Evolutionary conservation across 139 green algal species (phyloP).

Genomic region (Astrephomene gubernaculifera): DNA sequence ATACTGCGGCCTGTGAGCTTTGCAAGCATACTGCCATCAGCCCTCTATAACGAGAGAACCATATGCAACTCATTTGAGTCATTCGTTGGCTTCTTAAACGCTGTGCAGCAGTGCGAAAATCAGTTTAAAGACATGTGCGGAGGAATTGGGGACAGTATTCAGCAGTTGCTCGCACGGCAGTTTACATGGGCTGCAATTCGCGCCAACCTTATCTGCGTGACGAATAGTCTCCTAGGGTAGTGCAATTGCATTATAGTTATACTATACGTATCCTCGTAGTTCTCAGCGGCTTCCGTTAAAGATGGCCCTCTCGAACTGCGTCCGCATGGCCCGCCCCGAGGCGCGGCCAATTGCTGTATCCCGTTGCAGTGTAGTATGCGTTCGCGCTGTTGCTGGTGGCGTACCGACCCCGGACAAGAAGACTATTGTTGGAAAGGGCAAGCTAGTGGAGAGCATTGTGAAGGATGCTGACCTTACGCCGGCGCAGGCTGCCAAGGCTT

Average conservation of each 20-base stretch:
- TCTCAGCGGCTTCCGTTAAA: background rate
- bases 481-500: constrained; percentile 1
- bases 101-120: no score
- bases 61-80: no score
- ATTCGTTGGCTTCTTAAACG: no score
- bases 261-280: background rate
- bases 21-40: no score
- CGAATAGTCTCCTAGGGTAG: background rate
- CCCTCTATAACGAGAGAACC: no score
- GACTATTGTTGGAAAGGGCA: background rate
- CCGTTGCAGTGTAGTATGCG: background rate
- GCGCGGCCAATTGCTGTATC: background rate
- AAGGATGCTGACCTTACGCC: background rate
- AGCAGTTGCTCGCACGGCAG: no score
- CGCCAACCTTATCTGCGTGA: background rate
- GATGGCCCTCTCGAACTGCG: background rate
- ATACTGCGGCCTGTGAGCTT: no score
- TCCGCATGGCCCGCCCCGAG: background rate
- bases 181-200: no score
- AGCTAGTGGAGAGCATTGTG: background rate
- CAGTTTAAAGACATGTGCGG: no score
- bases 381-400: background rate
- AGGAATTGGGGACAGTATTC: no score
- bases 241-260: background rate
- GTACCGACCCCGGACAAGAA: background rate